These are phyloP conservation scores for Alternaria panax DNA, from an alignment of 2,329 filamentous ascomycete species.

Conservation along the genomic window DNA sequence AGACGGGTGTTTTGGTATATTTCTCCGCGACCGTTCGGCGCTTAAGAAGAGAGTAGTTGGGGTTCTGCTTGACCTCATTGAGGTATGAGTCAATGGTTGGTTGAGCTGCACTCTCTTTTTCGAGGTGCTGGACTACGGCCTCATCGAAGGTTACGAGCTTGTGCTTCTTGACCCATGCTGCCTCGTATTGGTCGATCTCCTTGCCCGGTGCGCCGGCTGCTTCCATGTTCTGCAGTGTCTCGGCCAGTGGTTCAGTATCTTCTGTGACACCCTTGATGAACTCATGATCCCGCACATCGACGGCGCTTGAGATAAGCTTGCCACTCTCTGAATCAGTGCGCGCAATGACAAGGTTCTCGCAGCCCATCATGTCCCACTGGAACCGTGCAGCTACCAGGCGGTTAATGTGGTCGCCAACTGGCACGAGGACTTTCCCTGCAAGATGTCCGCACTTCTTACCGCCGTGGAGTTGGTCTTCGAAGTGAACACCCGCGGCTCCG, in stretches of 20 bases:
- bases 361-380: conserved; percentile 98
- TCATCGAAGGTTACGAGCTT: conserved; percentile 92
- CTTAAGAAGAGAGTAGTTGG: conserved; percentile 78
- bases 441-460: conserved; percentile 98
- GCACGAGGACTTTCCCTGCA: conserved; percentile 94
- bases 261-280: conserved; percentile 91
- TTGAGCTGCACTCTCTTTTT: conserved; percentile 68
- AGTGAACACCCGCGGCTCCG: conserved; percentile 93
- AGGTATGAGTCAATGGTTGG: conserved; percentile 74
- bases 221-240: conserved; percentile 91
- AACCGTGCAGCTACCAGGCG: conserved; percentile 89
- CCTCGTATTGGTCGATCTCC: conserved; percentile 87
- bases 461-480: conserved; percentile 96
- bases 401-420: conserved; percentile 95
- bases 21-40: conserved; percentile 75
- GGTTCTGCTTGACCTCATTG: conserved; percentile 66
- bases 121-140: conserved; percentile 78
- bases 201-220: conserved; percentile 74
- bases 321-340: conserved; percentile 96
- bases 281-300: conserved; percentile 95
- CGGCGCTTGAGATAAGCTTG: conserved; percentile 84
- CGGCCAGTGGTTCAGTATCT: conserved; percentile 80
- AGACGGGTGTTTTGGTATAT: conserved; percentile 71
- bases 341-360: conserved; percentile 92
- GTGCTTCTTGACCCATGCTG: conserved; percentile 85